Evolutionary conservation across 106 monocot genomes (phyloP), one percentile per base, ranked within the genome.

Genomic region (Xerophyta viscosa): DNA sequence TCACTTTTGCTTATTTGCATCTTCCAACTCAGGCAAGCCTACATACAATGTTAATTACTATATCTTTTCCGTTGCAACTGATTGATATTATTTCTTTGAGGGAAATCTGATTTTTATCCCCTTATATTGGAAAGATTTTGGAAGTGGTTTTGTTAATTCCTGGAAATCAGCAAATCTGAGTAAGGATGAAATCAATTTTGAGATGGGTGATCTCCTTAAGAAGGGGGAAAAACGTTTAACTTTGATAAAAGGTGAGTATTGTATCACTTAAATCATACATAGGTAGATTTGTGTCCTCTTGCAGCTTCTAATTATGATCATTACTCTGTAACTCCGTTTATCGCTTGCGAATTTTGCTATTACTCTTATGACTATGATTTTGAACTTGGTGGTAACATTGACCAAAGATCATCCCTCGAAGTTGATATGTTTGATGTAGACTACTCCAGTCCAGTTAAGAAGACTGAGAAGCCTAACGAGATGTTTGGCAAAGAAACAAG

Each of bases 361-460:
- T 46, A 6, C 65, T 46, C 45, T 67, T 7, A 49, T 63, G 89
- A 88, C 42, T 88, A 85, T 69, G 77, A 82, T 41, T 82, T 89
- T 37, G 89, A 79, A 61, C 66, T 96, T 51, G 82, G 71, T 68
- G 72, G 74, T 21, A 78, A 71, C 60, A 89, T 96, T 71, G 88
- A 56, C 46, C 88, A 96, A 52, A 30, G 88, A 30, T 44, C 82
- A 57, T 82, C 88, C n/a, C 89, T 96, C 66, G 75, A 82, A 62
- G 65, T 94, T 69, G 81, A 88, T 56, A 80, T 85, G 69, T 43
- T 84, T 55, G 84, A 89, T 56, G 48, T 96, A 51, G 85, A 89
- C 70, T 89, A 89, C 44, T 70, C 84, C 46, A 76, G 73, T 31
- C 79, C 80, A 20, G 23, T 27, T 3, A 86, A 66, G 70, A 96